Percentiles rank a stretch among this genome's conserved stretches.
Conservation (phyloP, 2,329 filamentous ascomycete genomes). For the Cylindrodendrum hubeiense region DNA sequence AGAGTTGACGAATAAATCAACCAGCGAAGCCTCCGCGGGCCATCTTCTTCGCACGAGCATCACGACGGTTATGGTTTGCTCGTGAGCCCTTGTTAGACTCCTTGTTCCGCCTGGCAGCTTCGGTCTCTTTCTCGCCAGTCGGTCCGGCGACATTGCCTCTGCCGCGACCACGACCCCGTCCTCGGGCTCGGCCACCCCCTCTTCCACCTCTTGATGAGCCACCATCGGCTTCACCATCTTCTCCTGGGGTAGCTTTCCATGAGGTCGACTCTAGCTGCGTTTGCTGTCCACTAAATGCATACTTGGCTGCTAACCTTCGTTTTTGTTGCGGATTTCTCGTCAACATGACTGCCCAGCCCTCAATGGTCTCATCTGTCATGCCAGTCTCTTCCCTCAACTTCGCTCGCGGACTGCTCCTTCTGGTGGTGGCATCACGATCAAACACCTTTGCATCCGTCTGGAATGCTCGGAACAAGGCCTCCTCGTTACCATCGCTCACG, state of each 20-base stretch:
- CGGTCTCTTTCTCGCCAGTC: slow-evolving; percentile 77
- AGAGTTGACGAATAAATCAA: slow-evolving; percentile 39
- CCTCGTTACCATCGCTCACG: slow-evolving; percentile 70
- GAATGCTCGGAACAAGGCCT: slow-evolving; percentile 79
- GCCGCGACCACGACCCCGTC: slow-evolving; percentile 64
- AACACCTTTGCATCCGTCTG: slow-evolving; percentile 75
- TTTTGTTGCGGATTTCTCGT: slow-evolving; percentile 76
- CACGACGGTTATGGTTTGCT: slow-evolving; percentile 88
- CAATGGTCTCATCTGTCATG: slow-evolving; percentile 93
- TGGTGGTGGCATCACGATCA: slow-evolving; percentile 76
- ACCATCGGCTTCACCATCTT: slow-evolving; percentile 65
- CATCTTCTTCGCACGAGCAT: slow-evolving; percentile 76
- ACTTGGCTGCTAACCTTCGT: slow-evolving; percentile 78
- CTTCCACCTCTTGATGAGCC: slow-evolving; percentile 60
- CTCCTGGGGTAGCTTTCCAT: slow-evolving; percentile 70
- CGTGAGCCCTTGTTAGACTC: slow-evolving; percentile 85
- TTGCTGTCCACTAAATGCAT: slow-evolving; percentile 76
- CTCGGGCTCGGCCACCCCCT: slow-evolving; percentile 59
- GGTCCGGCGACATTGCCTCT: slow-evolving; percentile 73
- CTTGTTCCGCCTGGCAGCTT: slow-evolving; percentile 78
- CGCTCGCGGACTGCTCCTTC: slow-evolving; percentile 71
- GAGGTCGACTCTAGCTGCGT: slow-evolving; percentile 73
- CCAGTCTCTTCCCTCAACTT: slow-evolving; percentile 81
- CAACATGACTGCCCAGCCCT: slow-evolving; percentile 94
- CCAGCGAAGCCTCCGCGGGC: slow-evolving; percentile 60